Percentiles rank a stretch among this genome's conserved stretches.
phyloP scores from a whole-genome alignment of 1,284 basidiomycete genomes.

The Ceratobasidium sp. region DNA sequence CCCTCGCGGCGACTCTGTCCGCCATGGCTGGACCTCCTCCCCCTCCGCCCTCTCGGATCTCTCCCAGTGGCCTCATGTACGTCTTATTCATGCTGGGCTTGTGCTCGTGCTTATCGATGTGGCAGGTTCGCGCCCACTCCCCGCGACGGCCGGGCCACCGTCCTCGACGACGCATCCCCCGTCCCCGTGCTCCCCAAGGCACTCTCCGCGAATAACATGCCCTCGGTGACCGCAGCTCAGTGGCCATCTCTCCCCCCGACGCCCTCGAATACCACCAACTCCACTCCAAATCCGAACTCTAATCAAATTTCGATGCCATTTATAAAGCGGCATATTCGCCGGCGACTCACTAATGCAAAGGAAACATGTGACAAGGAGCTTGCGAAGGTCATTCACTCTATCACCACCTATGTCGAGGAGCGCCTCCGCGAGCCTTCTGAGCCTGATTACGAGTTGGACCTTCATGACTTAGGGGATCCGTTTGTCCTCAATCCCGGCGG shows the following conservation, averaged over 20 bases:
- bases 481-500: conserved; percentile 31
- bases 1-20: conserved; percentile 33
- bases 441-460: conserved; percentile 44
- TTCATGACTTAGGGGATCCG: conserved; percentile 58
- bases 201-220: conserved; percentile 25
- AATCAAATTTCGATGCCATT: conserved; percentile 86
- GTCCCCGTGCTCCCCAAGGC: conserved; percentile 38
- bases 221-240: conserved; percentile 15
- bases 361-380: conserved; percentile 96
- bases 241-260: conserved; percentile 42
- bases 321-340: conserved; percentile 91
- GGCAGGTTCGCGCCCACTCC: conserved; percentile 35
- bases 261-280: conserved; percentile 29
- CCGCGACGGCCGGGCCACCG: conserved; percentile 16
- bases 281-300: conserved; percentile 29
- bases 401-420: conserved; percentile 94
- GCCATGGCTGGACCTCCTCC: conserved; percentile 28
- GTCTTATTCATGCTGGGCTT: background rate
- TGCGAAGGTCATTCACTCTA: conserved; percentile 88
- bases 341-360: conserved; percentile 93
- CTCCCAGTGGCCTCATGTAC: conserved; percentile 25
- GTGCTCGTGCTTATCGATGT: conserved; percentile 10
- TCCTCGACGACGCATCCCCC: conserved; percentile 30
- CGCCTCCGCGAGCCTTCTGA: conserved; percentile 72
- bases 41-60: conserved; percentile 33